Evolutionary conservation across 441 rosid genomes (phyloP).

Genomic region (Euphorbia celastroides): DNA sequence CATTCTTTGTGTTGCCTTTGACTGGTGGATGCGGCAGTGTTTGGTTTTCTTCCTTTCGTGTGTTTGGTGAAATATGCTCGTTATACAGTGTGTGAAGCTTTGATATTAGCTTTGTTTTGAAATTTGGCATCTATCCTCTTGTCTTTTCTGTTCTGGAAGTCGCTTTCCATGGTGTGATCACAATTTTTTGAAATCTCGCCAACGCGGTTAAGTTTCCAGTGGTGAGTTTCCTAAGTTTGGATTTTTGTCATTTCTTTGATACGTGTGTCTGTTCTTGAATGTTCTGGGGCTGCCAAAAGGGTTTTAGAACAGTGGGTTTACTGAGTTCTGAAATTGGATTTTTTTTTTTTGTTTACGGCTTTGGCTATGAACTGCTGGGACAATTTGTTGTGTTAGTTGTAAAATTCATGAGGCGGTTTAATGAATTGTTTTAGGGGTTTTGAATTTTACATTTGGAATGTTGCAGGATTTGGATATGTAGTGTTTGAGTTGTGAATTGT

Average conservation of each 20-base stretch:
- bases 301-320: constrained; percentile 17
- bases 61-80: not conserved
- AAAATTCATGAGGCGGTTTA: not conserved
- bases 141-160: not conserved
- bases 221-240: not conserved
- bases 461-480: constrained; percentile 1
- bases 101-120: not conserved
- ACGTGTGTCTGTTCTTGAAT: too few relatives aligned
- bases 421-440: not conserved
- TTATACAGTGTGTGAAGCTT: constrained; percentile 8
- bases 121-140: constrained; percentile 5
- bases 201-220: not conserved
- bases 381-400: not conserved
- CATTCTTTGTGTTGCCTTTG: constrained; percentile 20
- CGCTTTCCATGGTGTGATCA: not conserved
- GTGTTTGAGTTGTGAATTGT: not conserved
- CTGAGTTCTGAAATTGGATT: constrained; percentile 11
- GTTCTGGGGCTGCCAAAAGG: constrained; percentile 9
- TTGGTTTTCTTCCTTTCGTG: not conserved
- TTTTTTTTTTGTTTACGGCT: constrained; percentile 2
- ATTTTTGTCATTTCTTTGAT: too few relatives aligned
- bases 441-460: not conserved
- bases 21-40: constrained; percentile 11
- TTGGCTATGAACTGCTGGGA: constrained; percentile 5
- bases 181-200: not conserved